phyloP scores from a whole-genome alignment of 768 basidiomycete genomes.

The Tricholoma terreum region DNA sequence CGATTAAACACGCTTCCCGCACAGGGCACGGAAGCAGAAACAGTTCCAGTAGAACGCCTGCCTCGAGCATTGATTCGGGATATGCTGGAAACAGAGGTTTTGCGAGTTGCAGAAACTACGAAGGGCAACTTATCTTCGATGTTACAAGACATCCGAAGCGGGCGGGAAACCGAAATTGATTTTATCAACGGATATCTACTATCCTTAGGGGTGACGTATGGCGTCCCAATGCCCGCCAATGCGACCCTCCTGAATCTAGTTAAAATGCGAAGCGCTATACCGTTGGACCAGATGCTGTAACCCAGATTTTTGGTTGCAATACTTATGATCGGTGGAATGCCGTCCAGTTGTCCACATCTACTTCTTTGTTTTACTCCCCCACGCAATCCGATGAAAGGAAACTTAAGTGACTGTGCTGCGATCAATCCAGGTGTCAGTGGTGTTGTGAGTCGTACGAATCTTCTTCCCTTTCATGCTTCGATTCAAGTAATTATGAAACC shows the following conservation, averaged over 20 bases:
- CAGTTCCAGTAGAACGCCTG: conserved; percentile 34
- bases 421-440: conserved; percentile 33
- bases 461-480: not conserved
- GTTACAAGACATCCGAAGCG: conserved; percentile 64
- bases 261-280: conserved; percentile 53
- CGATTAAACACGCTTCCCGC: conserved; percentile 30
- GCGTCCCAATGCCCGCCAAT: conserved; percentile 57
- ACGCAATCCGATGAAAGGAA: conserved; percentile 8
- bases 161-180: conserved; percentile 71
- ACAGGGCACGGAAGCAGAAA: conserved; percentile 23
- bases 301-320: not conserved
- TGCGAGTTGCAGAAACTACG: conserved; percentile 57
- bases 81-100: conserved; percentile 53
- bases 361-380: not conserved
- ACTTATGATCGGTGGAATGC: not conserved
- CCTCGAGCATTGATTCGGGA: conserved; percentile 43
- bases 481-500: not conserved
- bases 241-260: conserved; percentile 55
- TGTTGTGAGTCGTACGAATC: conserved; percentile 17
- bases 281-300: conserved; percentile 47
- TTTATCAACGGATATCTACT: conserved; percentile 82
- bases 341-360: no score
- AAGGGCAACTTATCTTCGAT: conserved; percentile 76
- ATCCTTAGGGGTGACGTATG: conserved; percentile 53
- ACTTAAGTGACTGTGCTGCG: conserved; percentile 11